Evolutionary conservation across 768 basidiomycete genomes (phyloP).

Genomic region (Fomitopsis pulvina): DNA sequence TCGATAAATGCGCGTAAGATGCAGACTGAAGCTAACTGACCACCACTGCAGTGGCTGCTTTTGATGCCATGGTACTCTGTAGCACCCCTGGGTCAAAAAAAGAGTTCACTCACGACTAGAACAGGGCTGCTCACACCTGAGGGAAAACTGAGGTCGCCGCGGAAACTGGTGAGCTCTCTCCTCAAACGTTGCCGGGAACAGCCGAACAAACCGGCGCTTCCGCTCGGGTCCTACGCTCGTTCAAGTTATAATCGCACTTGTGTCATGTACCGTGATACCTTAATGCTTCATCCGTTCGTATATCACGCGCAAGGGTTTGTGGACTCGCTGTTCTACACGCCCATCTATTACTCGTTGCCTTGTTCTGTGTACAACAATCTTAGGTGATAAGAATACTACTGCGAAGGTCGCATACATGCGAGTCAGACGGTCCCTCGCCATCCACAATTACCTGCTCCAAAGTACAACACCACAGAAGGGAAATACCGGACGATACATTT

Average conservation of each 20-base stretch:
- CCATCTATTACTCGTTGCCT: too few species aligned
- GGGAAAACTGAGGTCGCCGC: constrained; percentile 7
- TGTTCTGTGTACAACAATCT: too few species aligned
- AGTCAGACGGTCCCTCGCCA: neutral
- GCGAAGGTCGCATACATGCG: too few species aligned
- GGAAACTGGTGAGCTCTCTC: constrained; percentile 6
- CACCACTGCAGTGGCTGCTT: constrained; percentile 63
- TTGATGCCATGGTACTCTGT: constrained; percentile 52
- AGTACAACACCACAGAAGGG: neutral
- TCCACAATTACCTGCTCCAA: constrained; percentile 5
- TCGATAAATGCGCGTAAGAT: constrained; percentile 2
- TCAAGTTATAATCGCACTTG: neutral
- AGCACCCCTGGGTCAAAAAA: neutral
- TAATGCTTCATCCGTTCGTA: too few species aligned
- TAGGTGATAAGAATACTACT: too few species aligned
- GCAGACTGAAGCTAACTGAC: constrained; percentile 18
- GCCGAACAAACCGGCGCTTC: constrained; percentile 4
- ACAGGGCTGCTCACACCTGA: constrained; percentile 4
- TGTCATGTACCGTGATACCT: neutral
- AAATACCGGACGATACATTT: neutral
- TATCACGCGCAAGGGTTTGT: too few species aligned
- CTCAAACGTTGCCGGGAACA: constrained; percentile 14
- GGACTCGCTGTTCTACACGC: too few species aligned
- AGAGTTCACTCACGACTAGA: constrained; percentile 6
- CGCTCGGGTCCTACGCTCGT: constrained; percentile 4